Evolutionary conservation across 192 early-diverging fungal genomes (phyloP).

Genomic region (Linnemannia zychae): DNA sequence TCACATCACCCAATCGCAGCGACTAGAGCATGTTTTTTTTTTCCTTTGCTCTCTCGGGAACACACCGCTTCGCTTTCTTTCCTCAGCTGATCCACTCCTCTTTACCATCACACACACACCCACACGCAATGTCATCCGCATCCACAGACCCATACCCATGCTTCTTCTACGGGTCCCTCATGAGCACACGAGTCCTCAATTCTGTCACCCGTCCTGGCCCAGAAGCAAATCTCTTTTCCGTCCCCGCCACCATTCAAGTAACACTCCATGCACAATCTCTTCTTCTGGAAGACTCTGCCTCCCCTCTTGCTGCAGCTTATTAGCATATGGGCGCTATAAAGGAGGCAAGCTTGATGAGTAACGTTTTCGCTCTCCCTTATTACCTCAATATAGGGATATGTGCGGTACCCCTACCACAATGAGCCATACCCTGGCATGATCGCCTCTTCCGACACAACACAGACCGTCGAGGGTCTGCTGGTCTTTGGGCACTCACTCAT

Average conservation of each 20-base stretch:
- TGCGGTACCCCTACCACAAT: conserved; percentile 45
- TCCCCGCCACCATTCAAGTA: conserved; percentile 39
- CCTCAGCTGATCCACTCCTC: neutral
- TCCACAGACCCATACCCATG: conserved; percentile 37
- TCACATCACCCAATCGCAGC: no score
- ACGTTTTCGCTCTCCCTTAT: no score
- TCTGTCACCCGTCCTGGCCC: conserved; percentile 45
- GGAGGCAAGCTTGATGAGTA: no score
- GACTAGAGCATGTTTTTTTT: neutral
- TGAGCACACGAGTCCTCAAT: conserved; percentile 34
- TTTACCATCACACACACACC: neutral
- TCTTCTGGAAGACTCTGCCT: neutral
- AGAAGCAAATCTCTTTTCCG: conserved; percentile 24
- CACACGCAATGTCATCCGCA: conserved; percentile 9
- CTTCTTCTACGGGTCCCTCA: conserved; percentile 52
- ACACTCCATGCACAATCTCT: neutral
- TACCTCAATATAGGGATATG: conserved; percentile 22
- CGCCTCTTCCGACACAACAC: conserved; percentile 19
- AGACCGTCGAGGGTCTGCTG: conserved; percentile 39
- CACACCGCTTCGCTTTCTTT: neutral
- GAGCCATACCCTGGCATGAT: conserved; percentile 55
- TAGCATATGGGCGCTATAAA: no score
- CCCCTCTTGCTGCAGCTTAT: no score
- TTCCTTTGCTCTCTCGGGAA: neutral
- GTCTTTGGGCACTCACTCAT: conserved; percentile 46